These are phyloP conservation scores for Xylaria sp. DNA, from an alignment of 2,329 filamentous ascomycete genomes.

Conservation along the genomic window DNA sequence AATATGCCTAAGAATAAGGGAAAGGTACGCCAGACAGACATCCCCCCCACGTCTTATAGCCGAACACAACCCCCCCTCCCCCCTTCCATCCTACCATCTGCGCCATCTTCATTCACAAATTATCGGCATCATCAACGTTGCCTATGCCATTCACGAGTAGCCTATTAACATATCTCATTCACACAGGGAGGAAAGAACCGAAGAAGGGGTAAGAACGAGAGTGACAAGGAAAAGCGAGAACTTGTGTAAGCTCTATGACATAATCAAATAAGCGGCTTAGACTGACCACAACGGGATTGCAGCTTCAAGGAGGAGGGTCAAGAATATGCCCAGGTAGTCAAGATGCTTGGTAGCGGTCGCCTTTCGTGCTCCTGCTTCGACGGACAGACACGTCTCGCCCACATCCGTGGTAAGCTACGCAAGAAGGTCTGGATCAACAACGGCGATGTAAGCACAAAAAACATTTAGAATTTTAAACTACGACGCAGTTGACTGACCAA, in stretches of 20 bases:
- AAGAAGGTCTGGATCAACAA: slow-evolving; percentile 99
- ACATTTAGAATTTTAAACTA: too few relatives aligned
- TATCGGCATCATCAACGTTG: slow-evolving; percentile 17
- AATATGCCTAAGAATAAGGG: slow-evolving; percentile 99
- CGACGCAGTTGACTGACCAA: slow-evolving; percentile 3
- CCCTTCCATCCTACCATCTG: slow-evolving; percentile 13
- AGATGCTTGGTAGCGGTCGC: slow-evolving; percentile 96
- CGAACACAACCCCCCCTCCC: slow-evolving; percentile 13
- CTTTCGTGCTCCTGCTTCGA: slow-evolving; percentile 95
- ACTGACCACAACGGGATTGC: background rate
- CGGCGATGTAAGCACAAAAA: slow-evolving; percentile 35
- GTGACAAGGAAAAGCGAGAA: slow-evolving; percentile 99
- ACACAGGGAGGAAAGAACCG: slow-evolving; percentile 94
- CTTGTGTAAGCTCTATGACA: slow-evolving; percentile 59
- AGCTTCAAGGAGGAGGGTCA: slow-evolving; percentile 97
- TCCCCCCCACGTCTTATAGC: background rate
- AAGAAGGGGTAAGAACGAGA: slow-evolving; percentile 98
- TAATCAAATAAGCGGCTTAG: background rate
- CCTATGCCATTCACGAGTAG: background rate
- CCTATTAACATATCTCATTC: slow-evolving; percentile 36
- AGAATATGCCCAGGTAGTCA: slow-evolving; percentile 77
- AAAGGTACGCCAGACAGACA: slow-evolving; percentile 73
- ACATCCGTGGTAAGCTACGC: slow-evolving; percentile 93
- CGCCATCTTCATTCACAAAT: background rate
- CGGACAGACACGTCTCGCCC: slow-evolving; percentile 79